Base-by-base conservation (phyloP, 2,329 filamentous ascomycete species). In the Incumbomyces delicatus region DNA sequence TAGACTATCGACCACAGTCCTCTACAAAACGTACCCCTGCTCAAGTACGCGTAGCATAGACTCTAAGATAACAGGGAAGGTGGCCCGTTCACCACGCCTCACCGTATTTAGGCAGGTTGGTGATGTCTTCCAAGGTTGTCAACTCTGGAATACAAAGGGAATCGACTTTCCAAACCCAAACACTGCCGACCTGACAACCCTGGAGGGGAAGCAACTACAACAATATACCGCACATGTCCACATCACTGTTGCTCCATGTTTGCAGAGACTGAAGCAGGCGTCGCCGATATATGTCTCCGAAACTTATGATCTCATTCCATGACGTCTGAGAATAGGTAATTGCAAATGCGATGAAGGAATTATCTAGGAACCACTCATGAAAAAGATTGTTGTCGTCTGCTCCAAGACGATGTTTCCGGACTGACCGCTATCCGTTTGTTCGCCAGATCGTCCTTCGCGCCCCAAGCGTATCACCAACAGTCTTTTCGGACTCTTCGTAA, bases 91-190 rank as follows among this genome's bases (percentile, higher is more conserved):
- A n/a, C n/a, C n/a, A n/a, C n/a, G n/a, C n/a, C n/a, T n/a, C n/a
- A n/a, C n/a, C n/a, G n/a, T n/a, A n/a, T n/a, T n/a, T n/a, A n/a
- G n/a, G n/a, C n/a, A n/a, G n/a, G n/a, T n/a, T n/a, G n/a, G n/a
- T n/a, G n/a, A n/a, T n/a, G n/a, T n/a, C n/a, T 61, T 71, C 70
- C 53, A 57, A 82, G 20, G 60, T 81, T 46, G 62, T 81, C 42
- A 80, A 80, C 57, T 72, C 77, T 0, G 77, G 76, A 7, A 66
- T 76, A 29, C 76, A 81, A 57, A 63, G 65, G 22, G 56, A 1
- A 60, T 74, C 35, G 62, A 75, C 59, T 72, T 78, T 55, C 61
- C 66, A 5, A 58, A 65, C 14, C 72, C 74, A 2, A 62, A 62
- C 5, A 65, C 59, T 3, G 64, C 75, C 43, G 58, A 69, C 49